Conservation (phyloP, 352 stramenopile genomes). For the Pythium chondricola region DNA sequence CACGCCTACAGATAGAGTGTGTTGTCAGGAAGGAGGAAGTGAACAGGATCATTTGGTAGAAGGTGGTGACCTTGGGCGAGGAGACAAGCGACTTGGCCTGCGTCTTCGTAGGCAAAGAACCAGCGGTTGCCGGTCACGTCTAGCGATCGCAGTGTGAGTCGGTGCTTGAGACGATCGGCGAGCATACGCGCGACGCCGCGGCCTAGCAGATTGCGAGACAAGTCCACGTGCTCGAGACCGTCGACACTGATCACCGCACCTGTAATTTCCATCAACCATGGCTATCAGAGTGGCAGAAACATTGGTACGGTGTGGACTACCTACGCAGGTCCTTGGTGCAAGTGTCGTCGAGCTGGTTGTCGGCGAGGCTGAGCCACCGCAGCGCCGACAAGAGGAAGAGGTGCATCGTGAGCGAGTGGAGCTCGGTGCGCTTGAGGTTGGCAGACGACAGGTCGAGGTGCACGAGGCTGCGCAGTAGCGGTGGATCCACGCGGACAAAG, state of each 20-base stretch:
- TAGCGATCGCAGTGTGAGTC: slow-evolving; percentile 22
- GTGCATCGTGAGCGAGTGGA: slow-evolving; percentile 20
- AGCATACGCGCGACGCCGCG: slow-evolving; percentile 18
- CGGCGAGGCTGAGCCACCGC: slow-evolving; percentile 21
- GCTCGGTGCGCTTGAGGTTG: slow-evolving; percentile 20
- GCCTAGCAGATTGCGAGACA: slow-evolving; percentile 37
- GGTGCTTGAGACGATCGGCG: slow-evolving; percentile 24
- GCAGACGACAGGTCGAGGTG: slow-evolving; percentile 22
- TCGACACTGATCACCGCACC: slow-evolving; percentile 23
- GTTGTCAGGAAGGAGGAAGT: not conserved
- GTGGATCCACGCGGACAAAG: slow-evolving; percentile 28
- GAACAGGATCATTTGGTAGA: not conserved
- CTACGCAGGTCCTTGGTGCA: slow-evolving; percentile 24
- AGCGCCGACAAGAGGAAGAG: slow-evolving; percentile 24
- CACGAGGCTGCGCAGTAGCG: slow-evolving; percentile 17
- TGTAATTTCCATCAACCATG: too few relatives aligned
- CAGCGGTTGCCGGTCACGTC: slow-evolving; percentile 27
- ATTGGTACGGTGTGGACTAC: not conserved
- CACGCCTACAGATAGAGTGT: slow-evolving; percentile 1
- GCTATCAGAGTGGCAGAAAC: not conserved
- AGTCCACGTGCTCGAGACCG: slow-evolving; percentile 21
- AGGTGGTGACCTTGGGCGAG: slow-evolving; percentile 8
- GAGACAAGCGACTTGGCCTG: slow-evolving; percentile 17
- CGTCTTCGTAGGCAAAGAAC: slow-evolving; percentile 31
- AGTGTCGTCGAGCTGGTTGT: slow-evolving; percentile 35